These are phyloP conservation scores for Turnera subulata DNA, from an alignment of 345 rosid species.

Conservation along the genomic window DNA sequence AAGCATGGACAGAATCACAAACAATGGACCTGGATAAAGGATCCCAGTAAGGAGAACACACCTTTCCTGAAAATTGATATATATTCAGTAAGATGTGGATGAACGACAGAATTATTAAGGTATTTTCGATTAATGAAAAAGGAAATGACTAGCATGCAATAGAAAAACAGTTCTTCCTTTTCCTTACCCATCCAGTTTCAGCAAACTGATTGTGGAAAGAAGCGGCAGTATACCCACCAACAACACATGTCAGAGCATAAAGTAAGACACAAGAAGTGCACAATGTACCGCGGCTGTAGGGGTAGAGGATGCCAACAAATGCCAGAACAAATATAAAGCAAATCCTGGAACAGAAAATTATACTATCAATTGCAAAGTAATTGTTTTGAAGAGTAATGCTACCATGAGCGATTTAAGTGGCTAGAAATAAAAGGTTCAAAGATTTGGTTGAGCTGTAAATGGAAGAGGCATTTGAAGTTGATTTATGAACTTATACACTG, in stretches of 20 bases:
- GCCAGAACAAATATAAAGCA: constrained; percentile 48
- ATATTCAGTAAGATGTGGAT: not conserved
- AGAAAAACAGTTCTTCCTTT: constrained; percentile 4
- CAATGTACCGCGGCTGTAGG: constrained; percentile 61
- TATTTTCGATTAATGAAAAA: not conserved
- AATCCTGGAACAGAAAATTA: constrained; percentile 40
- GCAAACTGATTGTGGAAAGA: constrained; percentile 60
- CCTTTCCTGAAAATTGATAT: constrained; percentile 42
- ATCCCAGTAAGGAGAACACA: constrained; percentile 64
- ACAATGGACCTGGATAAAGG: constrained; percentile 52
- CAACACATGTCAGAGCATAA: constrained; percentile 59
- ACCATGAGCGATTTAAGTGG: no score
- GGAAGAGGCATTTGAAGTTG: no score
- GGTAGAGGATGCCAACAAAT: constrained; percentile 61
- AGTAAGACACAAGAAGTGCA: constrained; percentile 50
- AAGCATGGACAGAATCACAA: constrained; percentile 42
- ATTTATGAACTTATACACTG: no score
- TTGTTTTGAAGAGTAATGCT: no score
- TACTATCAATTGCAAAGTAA: constrained; percentile 8
- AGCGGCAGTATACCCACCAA: constrained; percentile 68
- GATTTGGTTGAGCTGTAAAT: not conserved
- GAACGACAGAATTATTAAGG: no score
- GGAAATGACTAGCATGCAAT: not conserved
- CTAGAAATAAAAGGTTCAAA: no score
- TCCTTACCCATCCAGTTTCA: constrained; percentile 66